These are phyloP conservation scores for Trametopsis cervina DNA, from an alignment of 768 basidiomycete genomes.

Conservation along the genomic window DNA sequence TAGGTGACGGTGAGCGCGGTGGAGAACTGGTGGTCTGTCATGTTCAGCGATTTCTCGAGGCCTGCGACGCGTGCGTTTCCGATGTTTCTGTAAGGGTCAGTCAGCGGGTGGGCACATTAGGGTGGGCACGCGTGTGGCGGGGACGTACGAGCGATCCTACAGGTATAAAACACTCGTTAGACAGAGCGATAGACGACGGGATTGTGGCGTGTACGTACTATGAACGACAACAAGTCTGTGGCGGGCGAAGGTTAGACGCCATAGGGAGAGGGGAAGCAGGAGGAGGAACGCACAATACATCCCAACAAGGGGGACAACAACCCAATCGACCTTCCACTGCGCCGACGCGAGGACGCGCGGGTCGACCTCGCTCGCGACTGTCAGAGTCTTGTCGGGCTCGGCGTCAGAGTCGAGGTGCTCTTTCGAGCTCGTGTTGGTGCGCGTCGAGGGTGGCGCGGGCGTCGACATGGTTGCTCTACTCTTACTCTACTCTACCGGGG, in stretches of 20 bases:
- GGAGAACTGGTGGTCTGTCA: conserved; percentile 29
- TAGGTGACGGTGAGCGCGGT: conserved; percentile 41
- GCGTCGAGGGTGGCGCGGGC: no score
- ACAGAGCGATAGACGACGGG: not conserved
- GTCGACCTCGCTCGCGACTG: no score
- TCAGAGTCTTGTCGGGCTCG: no score
- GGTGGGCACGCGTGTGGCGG: no score
- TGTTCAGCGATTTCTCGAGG: conserved; percentile 1
- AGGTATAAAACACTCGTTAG: not conserved
- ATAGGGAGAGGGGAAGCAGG: no score
- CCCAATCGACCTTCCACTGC: not conserved
- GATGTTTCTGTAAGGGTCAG: not conserved
- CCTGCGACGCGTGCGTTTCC: conserved; percentile 7
- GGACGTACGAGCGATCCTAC: not conserved
- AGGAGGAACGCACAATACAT: not conserved
- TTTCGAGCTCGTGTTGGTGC: no score
- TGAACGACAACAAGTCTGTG: not conserved
- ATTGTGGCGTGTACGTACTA: no score
- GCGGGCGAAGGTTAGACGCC: not conserved
- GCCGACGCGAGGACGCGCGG: not conserved
- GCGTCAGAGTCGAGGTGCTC: no score
- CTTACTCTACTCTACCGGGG: no score
- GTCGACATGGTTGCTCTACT: no score
- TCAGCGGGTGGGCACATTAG: no score
- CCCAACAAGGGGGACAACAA: not conserved